Percentiles rank a stretch among this genome's conserved stretches.
Evolutionary conservation across 2,329 filamentous ascomycete genomes (phyloP).

Genomic region (Aspergillus ibericus): DNA sequence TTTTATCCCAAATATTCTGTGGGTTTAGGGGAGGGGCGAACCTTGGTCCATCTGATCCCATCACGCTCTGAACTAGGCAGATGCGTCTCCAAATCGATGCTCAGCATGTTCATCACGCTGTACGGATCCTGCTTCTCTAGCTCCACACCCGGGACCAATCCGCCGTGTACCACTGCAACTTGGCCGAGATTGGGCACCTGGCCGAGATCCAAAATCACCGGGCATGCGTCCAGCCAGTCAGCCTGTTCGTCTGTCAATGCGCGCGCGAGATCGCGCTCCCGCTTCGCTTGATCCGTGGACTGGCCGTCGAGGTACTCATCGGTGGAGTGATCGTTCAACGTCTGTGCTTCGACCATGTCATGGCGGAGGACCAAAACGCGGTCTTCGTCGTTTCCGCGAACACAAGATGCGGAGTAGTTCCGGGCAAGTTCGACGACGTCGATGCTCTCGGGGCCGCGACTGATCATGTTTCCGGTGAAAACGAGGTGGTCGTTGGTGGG

Average conservation of each 20-base stretch:
- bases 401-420: slow-evolving; percentile 70
- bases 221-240: slow-evolving; percentile 67
- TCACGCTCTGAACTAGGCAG: slow-evolving; percentile 53
- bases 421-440: slow-evolving; percentile 77
- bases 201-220: slow-evolving; percentile 77
- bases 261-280: slow-evolving; percentile 56
- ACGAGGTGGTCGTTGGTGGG: slow-evolving; percentile 69
- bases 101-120: slow-evolving; percentile 90
- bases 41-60: slow-evolving; percentile 67
- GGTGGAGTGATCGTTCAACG: slow-evolving; percentile 16
- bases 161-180: slow-evolving; percentile 79
- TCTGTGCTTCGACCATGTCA: slow-evolving; percentile 37
- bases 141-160: slow-evolving; percentile 72
- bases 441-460: slow-evolving; percentile 80
- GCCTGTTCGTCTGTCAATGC: slow-evolving; percentile 62
- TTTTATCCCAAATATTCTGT: not conserved
- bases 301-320: slow-evolving; percentile 27
- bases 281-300: slow-evolving; percentile 23
- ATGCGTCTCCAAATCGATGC: slow-evolving; percentile 64
- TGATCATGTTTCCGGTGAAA: slow-evolving; percentile 75
- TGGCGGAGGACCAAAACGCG: slow-evolving; percentile 69
- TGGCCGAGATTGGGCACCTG: slow-evolving; percentile 59
- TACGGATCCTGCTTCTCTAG: slow-evolving; percentile 72
- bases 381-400: slow-evolving; percentile 93
- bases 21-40: slow-evolving; percentile 21